Base-by-base conservation (phyloP, 768 basidiomycete genomes). In the Multifurca ochricompacta region DNA sequence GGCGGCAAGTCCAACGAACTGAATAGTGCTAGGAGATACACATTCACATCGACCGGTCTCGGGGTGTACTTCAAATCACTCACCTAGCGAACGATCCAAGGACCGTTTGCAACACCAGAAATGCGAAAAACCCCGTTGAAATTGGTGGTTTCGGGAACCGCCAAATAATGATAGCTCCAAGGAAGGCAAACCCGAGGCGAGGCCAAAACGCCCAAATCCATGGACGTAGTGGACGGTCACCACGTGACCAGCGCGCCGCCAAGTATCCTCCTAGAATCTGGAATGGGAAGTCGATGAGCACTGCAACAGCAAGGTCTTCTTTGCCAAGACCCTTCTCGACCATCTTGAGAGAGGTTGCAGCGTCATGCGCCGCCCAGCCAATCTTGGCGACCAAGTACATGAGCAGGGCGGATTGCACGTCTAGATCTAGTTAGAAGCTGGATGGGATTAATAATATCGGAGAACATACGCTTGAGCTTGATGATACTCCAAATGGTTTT, bases 1-100 rank as follows among this genome's bases (percentile, higher is more conserved):
- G 3, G 96, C 96, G n/a, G 93, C 91, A 58, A 98, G 92, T 8
- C 96, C 93, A 18, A 97, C 95, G 65, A 98, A 99, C 69, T 99
- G 95, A n/a, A 98, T 85, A 4, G 95, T 97, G 42, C 95, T 95
- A 54, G 27, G 28, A 32, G 11, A 3, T 41, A 51, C 19, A 25
- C 37, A 35, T 58, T 53, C 48, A 54, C 55, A 48, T 42, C 46
- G 41, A 47, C 36, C 55, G 3, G 13, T 30, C 16, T 10, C 0
- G 34, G n/a, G 4, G 18, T 23, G 21, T 18, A 28, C 25, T 46
- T 18, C 19, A 7, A 4, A 18, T 18, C 37, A 68, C 87, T 70
- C 66, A 93, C 94, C 85, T 79, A 6, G 91, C 77, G 65, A 98
- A 92, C 16, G 87, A 88, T 7, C 85, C 82, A 14, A 90, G 55